These are phyloP conservation scores for Heliocybe sulcata DNA, from an alignment of 1,284 basidiomycete genomes.

Conservation along the genomic window DNA sequence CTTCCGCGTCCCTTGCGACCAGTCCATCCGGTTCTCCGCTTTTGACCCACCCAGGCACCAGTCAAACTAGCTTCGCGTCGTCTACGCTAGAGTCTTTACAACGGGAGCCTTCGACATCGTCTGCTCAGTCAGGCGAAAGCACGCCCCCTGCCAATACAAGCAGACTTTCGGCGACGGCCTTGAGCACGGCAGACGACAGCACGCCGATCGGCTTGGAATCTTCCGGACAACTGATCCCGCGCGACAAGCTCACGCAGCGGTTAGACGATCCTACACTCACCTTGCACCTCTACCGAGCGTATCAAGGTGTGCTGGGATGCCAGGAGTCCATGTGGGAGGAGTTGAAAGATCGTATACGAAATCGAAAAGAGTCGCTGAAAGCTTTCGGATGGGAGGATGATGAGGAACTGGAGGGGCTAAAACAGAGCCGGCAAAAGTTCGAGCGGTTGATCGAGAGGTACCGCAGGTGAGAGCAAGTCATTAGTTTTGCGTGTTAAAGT, in stretches of 20 bases:
- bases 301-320: constrained; percentile 56
- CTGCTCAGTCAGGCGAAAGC: constrained; percentile 1
- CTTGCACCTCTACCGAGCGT: constrained; percentile 65
- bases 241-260: constrained; percentile 29
- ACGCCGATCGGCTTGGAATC: constrained; percentile 27
- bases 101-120: neutral
- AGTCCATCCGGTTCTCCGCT: neutral
- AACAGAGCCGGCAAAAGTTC: constrained; percentile 48
- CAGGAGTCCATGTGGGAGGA: constrained; percentile 81
- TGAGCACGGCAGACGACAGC: constrained; percentile 26
- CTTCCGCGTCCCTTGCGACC: neutral
- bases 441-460: constrained; percentile 59
- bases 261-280: constrained; percentile 55
- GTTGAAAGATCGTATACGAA: constrained; percentile 50
- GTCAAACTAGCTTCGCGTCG: neutral
- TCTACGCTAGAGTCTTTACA: neutral
- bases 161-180: constrained; percentile 18
- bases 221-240: constrained; percentile 35
- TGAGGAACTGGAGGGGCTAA: constrained; percentile 46
- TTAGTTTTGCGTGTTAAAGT: neutral
- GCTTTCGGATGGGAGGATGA: constrained; percentile 64
- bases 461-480: constrained; percentile 35
- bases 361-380: constrained; percentile 40
- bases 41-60: neutral
- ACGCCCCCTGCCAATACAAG: constrained; percentile 9